Percentiles rank a stretch among this genome's conserved stretches.
These are phyloP conservation scores for Coemansia brasiliensis DNA, from an alignment of 192 early-diverging fungal genomes.

Conservation along the genomic window DNA sequence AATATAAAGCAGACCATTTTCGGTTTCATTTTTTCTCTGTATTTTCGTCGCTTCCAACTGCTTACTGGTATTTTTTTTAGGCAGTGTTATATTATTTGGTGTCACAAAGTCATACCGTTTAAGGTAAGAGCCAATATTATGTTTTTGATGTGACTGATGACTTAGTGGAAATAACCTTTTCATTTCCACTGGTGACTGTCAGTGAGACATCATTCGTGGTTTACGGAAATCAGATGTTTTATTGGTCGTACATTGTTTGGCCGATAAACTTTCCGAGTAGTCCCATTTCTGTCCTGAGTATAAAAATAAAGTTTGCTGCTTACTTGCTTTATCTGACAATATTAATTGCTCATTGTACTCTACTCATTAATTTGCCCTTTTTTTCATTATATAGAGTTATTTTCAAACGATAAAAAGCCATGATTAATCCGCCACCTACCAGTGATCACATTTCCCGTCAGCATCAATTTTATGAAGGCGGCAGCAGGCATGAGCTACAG, in stretches of 20 bases:
- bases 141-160: too few species aligned
- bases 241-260: not conserved
- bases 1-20: too few species aligned
- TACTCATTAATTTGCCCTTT: not conserved
- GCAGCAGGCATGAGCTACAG: not conserved
- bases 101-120: too few species aligned
- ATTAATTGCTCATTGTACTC: not conserved
- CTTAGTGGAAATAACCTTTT: too few species aligned
- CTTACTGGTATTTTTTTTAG: too few species aligned
- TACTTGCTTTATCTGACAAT: not conserved
- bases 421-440: slow-evolving; percentile 2
- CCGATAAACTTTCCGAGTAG: not conserved
- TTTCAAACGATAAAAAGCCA: not conserved
- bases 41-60: too few species aligned
- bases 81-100: too few species aligned
- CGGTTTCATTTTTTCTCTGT: too few species aligned
- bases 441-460: not conserved
- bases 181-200: too few species aligned
- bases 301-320: not conserved
- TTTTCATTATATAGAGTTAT: not conserved
- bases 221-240: not conserved
- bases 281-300: not conserved
- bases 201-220: not conserved
- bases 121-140: too few species aligned
- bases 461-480: not conserved